Percentiles rank a stretch among this genome's conserved stretches.
phyloP scores from a whole-genome alignment of 2,329 filamentous ascomycete genomes.

The Fusarium paranaense region DNA sequence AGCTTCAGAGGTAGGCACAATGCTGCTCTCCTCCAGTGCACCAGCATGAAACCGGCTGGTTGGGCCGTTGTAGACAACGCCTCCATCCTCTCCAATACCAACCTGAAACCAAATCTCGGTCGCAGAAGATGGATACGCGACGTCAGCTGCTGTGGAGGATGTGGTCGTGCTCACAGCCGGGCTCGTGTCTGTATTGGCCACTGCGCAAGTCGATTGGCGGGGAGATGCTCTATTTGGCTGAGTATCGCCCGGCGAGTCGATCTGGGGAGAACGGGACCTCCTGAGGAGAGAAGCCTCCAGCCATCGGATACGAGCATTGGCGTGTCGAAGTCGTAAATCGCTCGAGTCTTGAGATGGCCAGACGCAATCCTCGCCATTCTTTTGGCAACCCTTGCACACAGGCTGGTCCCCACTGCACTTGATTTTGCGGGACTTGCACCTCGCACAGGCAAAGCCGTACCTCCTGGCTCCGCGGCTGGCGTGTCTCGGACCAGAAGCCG shows the following conservation, averaged over 20 bases:
- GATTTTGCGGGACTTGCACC: conserved; percentile 15
- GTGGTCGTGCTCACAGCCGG: background rate
- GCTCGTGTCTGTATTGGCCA: background rate
- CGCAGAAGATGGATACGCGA: background rate
- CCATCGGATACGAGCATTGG: conserved; percentile 9
- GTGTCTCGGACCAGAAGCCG: background rate
- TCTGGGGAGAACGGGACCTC: background rate
- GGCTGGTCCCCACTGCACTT: conserved; percentile 14
- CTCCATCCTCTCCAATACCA: conserved; percentile 36
- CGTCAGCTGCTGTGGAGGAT: background rate
- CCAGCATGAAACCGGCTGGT: conserved; percentile 38
- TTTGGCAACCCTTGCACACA: background rate
- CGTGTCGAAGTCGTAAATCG: conserved; percentile 4
- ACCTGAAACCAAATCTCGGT: conserved; percentile 35
- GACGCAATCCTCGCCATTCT: conserved; percentile 4
- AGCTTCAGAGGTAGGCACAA: background rate
- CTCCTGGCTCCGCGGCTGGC: background rate
- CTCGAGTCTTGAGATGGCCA: conserved; percentile 1
- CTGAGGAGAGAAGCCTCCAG: background rate
- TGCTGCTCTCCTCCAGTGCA: background rate
- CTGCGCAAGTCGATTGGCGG: background rate
- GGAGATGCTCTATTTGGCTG: background rate
- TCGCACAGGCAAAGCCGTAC: conserved; percentile 13
- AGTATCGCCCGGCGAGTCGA: background rate
- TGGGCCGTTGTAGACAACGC: conserved; percentile 37